These are phyloP conservation scores for Naganishia sp. DNA, from an alignment of 1,284 basidiomycete genomes.

Conservation along the genomic window DNA sequence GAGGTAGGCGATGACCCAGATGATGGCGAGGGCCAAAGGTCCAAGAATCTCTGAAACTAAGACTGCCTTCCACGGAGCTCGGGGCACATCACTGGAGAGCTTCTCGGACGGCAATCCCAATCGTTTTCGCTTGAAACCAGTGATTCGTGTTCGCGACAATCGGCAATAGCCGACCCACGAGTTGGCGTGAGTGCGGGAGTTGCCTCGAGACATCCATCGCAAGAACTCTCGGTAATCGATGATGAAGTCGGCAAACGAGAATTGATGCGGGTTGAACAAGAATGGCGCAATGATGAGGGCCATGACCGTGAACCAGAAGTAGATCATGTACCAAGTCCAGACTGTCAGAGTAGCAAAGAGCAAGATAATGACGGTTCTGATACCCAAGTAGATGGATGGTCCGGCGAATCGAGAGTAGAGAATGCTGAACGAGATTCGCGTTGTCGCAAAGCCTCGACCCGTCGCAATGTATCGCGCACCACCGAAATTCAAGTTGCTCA, in stretches of 20 bases:
- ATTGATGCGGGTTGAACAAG: conserved; percentile 96
- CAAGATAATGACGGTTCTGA: conserved; percentile 83
- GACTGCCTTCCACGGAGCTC: conserved; percentile 86
- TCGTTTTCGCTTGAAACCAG: conserved; percentile 95
- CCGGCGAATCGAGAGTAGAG: conserved; percentile 94
- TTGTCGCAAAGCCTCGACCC: conserved; percentile 95
- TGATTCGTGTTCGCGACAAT: conserved; percentile 89
- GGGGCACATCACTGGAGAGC: conserved; percentile 83
- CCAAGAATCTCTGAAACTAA: conserved; percentile 84
- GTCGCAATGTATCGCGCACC: conserved; percentile 97
- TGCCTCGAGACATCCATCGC: conserved; percentile 95
- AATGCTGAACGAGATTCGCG: conserved; percentile 87
- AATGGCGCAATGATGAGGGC: conserved; percentile 89
- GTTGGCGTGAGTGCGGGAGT: conserved; percentile 92
- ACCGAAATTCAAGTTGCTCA: conserved; percentile 92
- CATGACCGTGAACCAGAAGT: conserved; percentile 91
- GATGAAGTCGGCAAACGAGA: conserved; percentile 89
- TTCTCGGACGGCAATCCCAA: conserved; percentile 93
- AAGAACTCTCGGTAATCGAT: conserved; percentile 96
- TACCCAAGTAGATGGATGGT: conserved; percentile 92
- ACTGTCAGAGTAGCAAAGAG: conserved; percentile 86
- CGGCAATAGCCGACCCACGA: conserved; percentile 98
- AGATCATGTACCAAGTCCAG: conserved; percentile 87
- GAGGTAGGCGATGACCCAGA: conserved; percentile 87
- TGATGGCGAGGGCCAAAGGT: conserved; percentile 75